phyloP scores from a whole-genome alignment of 345 rosid species.

The Gossypioides kirkii region DNA sequence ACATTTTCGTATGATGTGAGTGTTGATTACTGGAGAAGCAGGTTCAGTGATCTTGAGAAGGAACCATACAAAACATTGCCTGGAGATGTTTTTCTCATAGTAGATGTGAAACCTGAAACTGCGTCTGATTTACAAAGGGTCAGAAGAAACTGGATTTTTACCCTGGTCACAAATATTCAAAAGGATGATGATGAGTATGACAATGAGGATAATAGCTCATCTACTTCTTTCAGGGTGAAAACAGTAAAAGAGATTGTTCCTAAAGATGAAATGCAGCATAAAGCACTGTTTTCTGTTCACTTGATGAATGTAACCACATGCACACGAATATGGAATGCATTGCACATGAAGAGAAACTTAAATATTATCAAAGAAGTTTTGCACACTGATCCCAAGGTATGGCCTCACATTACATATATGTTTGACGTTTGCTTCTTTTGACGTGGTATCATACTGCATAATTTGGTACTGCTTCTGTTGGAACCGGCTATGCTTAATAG shows the following conservation, averaged over 20 bases:
- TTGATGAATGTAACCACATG: constrained; percentile 29
- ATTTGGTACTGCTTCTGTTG: background rate
- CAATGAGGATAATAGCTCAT: background rate
- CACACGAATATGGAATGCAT: constrained; percentile 35
- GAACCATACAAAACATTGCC: constrained; percentile 38
- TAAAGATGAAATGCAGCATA: background rate
- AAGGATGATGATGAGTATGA: background rate
- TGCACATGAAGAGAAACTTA: constrained; percentile 28
- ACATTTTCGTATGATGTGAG: constrained; percentile 13
- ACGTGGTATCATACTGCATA: background rate
- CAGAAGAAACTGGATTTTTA: constrained; percentile 28
- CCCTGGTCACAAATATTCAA: constrained; percentile 10
- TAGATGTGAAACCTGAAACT: constrained; percentile 30
- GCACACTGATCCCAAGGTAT: constrained; percentile 28
- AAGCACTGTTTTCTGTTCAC: constrained; percentile 26
- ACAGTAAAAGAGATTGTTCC: background rate
- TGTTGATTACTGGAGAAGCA: constrained; percentile 38
- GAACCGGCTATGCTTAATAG: background rate
- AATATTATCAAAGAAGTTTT: constrained; percentile 27
- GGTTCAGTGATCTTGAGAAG: constrained; percentile 12
- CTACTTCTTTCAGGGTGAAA: constrained; percentile 20
- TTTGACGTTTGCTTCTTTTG: background rate
- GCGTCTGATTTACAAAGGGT: constrained; percentile 31
- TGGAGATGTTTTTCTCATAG: constrained; percentile 35
- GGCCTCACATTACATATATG: background rate